These are phyloP conservation scores for Wickerhamiella australiensis DNA, from an alignment of 805 yeast species.

Conservation along the genomic window DNA sequence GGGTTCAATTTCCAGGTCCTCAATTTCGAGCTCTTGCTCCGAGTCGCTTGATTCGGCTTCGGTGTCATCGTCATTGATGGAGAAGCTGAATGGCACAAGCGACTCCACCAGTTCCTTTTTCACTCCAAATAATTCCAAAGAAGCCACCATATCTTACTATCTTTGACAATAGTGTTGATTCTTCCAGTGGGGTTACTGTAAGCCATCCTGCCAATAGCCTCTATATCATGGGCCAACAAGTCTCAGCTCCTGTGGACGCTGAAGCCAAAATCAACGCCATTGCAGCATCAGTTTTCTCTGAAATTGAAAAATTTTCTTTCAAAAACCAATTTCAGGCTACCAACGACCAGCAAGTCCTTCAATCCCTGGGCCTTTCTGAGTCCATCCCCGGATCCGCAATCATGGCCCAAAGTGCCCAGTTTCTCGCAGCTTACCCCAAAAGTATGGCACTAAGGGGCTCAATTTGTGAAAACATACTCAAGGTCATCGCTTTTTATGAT, in stretches of 20 bases:
- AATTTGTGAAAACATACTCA: not conserved
- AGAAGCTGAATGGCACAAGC: not conserved
- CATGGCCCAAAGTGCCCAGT: constrained; percentile 16
- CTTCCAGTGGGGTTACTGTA: too few relatives aligned
- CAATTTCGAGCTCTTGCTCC: constrained; percentile 10
- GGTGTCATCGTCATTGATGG: not conserved
- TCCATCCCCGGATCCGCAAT: constrained; percentile 12
- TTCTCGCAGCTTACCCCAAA: constrained; percentile 13
- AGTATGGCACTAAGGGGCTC: not conserved
- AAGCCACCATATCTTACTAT: not conserved
- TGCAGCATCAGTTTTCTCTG: not conserved
- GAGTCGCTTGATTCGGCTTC: not conserved
- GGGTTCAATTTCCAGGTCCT: constrained; percentile 19
- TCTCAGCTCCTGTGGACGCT: not conserved
- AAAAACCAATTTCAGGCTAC: not conserved
- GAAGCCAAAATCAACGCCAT: not conserved
- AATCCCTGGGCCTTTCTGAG: not conserved
- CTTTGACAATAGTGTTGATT: too few relatives aligned
- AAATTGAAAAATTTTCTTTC: constrained; percentile 5
- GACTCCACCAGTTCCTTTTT: not conserved
- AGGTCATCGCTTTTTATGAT: constrained; percentile 16
- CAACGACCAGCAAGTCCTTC: constrained; percentile 5
- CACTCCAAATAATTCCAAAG: constrained; percentile 6
- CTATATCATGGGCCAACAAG: constrained; percentile 9
- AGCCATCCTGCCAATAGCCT: too few relatives aligned